phyloP scores from a whole-genome alignment of 805 yeast genomes.

The Wickerhamiella azymoides region DNA sequence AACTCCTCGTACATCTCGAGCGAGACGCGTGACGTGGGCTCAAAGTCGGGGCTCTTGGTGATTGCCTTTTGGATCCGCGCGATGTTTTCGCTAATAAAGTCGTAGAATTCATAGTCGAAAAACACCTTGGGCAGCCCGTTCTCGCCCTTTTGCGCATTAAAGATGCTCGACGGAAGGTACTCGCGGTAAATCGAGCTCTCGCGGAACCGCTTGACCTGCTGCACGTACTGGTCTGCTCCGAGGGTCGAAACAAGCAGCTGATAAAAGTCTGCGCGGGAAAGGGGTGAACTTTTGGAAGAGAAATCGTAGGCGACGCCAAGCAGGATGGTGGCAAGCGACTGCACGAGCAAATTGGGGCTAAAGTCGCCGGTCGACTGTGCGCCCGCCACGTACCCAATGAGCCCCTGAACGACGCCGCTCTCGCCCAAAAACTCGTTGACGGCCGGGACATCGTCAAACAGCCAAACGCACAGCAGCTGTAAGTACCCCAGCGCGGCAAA shows the following conservation, averaged over 20 bases:
- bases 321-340: conserved; percentile 58
- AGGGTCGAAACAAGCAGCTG: conserved; percentile 51
- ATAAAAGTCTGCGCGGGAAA: conserved; percentile 43
- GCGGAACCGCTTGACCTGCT: conserved; percentile 59
- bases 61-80: conserved; percentile 55
- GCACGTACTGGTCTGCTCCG: conserved; percentile 66
- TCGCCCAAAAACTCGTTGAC: conserved; percentile 65
- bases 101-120: conserved; percentile 51
- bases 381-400: conserved; percentile 56
- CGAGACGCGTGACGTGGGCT: conserved; percentile 54
- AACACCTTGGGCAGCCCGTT: conserved; percentile 81
- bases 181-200: conserved; percentile 42
- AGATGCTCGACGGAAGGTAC: conserved; percentile 29
- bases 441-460: conserved; percentile 62
- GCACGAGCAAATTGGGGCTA: conserved; percentile 40
- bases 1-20: conserved; percentile 39
- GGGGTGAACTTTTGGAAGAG: conserved; percentile 41
- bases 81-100: conserved; percentile 54
- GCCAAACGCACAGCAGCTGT: conserved; percentile 60
- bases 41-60: conserved; percentile 57
- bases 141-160: conserved; percentile 47
- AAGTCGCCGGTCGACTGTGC: conserved; percentile 30
- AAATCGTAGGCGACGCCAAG: conserved; percentile 76
- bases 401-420: conserved; percentile 46
- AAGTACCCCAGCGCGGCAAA: conserved; percentile 67